A percentile compares a stretch with the other conserved stretches of the same genome.
phyloP scores from a whole-genome alignment of 768 basidiomycete species.

The Pisolithus microcarpus region DNA sequence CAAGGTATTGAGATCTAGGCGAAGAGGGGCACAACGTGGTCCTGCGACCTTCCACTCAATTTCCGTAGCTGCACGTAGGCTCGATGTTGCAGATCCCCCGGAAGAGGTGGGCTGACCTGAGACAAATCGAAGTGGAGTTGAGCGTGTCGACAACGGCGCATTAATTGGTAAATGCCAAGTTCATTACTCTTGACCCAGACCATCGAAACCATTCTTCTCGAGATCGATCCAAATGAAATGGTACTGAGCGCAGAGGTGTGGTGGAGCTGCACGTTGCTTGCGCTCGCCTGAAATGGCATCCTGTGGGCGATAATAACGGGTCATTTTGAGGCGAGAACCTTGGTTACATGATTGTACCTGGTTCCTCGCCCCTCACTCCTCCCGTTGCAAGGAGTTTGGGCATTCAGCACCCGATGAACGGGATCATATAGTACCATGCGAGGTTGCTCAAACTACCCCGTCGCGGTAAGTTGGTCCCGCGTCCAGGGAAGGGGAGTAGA shows the following conservation, averaged over 20 bases:
- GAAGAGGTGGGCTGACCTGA: background rate
- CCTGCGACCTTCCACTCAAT: background rate
- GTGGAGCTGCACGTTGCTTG: too few species aligned
- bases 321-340: background rate
- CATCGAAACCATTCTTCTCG: too few species aligned
- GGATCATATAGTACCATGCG: background rate
- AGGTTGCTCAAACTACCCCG: background rate
- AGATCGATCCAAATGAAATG: too few species aligned
- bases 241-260: too few species aligned
- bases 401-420: background rate
- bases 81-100: background rate
- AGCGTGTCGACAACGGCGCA: background rate
- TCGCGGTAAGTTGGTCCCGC: background rate
- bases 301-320: background rate
- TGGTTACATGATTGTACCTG: background rate
- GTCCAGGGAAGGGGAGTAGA: background rate
- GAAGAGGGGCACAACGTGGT: too few species aligned
- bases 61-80: background rate
- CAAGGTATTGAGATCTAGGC: too few species aligned
- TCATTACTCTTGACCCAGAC: too few species aligned
- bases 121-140: background rate
- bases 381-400: background rate
- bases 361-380: background rate
- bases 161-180: background rate
- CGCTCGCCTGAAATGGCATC: too few species aligned